Evolutionary conservation across 257 asterid species (phyloP), one percentile per base, ranked within the genome.

Genomic region (Plantago major): DNA sequence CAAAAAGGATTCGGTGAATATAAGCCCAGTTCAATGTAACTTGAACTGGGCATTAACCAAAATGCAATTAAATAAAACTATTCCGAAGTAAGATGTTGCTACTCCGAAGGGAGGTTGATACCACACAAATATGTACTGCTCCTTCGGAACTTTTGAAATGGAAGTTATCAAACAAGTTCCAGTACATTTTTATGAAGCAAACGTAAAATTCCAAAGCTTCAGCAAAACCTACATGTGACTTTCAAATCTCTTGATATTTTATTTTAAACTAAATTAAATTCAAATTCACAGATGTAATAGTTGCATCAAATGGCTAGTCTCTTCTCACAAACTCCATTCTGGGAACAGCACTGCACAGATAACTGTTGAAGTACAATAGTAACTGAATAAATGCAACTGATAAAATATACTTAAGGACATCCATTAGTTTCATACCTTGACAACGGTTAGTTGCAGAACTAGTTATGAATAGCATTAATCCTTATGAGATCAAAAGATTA

Each of bases 1-100:
- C 77, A 75, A 80, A 74, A 84, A 80, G 80, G 72, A 78, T 75
- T 68, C 13, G 15, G 87, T 77, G 55, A 80, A 83, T 76, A 78
- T 60, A 48, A 68, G 64, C 78, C 81, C 81, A 57, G 81, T 64
- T 75, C 84, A 77, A 56, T 19, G 52, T 28, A n/a, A 50, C 46
- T 65, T 65, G 75, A 73, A 70, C 84, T 48, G 72, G 81, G 89
- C 65, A 62, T 28, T 63, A 59, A 17, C 59, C 63, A 59, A 13
- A 69, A 28, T 13, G 50, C 52, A 51, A 55, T 56, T 14, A 33
- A 60, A 17, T 53, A 54, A 52, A 61, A 38, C 28, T 22, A 62
- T 44, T 40, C 15, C 13, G 16, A 46, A 11, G 63, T 37, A 69
- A 57, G 45, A 47, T 54, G 33, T 50, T 26, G 64, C 46, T 42